Conservation (phyloP, 768 basidiomycete genomes). For the Suillus variegatus region DNA sequence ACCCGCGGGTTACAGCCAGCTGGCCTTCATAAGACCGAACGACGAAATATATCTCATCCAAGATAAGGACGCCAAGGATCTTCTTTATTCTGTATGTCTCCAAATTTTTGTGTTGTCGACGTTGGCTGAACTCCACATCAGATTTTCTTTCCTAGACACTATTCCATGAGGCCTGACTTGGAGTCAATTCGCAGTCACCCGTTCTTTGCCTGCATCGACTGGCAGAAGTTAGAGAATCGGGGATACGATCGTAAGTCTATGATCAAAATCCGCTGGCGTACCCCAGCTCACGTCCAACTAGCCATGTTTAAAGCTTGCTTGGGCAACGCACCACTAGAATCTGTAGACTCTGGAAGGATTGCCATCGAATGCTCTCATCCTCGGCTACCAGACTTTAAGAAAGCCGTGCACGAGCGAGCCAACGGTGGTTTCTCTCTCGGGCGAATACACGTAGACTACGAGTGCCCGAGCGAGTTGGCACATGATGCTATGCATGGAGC, state of each 20-base stretch:
- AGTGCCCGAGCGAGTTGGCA: neutral
- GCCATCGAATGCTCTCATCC: neutral
- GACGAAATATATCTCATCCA: conserved; percentile 6
- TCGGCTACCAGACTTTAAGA: neutral
- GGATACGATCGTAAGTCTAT: conserved; percentile 12
- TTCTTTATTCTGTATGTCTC: conserved; percentile 9
- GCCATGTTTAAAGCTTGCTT: conserved; percentile 5
- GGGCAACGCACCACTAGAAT: neutral
- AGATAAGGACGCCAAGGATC: conserved; percentile 13
- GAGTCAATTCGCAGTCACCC: conserved; percentile 12
- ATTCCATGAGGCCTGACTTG: conserved; percentile 11
- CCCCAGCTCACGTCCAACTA: neutral
- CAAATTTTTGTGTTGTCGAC: neutral
- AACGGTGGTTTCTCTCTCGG: neutral
- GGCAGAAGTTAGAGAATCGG: conserved; percentile 10
- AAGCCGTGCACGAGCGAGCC: neutral
- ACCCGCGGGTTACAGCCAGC: neutral
- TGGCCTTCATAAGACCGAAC: conserved; percentile 1
- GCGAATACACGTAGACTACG: neutral
- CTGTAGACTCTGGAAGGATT: neutral
- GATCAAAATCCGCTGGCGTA: too few species aligned
- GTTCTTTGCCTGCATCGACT: conserved; percentile 11
- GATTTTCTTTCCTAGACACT: conserved; percentile 8
- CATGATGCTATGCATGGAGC: conserved; percentile 1
- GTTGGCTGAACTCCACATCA: neutral